Base-by-base conservation (phyloP, 2,329 filamentous ascomycete genomes). In the Microcera coccophila region DNA sequence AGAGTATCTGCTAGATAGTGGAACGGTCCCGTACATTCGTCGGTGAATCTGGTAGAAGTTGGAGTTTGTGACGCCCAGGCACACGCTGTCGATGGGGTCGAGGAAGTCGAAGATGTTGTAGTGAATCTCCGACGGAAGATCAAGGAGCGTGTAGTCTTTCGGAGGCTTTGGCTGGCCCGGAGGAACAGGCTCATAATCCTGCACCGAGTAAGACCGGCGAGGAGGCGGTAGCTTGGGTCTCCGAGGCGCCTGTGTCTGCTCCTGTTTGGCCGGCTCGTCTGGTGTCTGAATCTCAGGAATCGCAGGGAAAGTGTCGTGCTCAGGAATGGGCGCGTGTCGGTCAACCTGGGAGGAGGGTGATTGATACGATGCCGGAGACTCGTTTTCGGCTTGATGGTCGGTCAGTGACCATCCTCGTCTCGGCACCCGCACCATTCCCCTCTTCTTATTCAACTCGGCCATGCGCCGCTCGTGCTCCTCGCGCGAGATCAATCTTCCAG, bases 1-100 rank as follows among this genome's bases (percentile, higher is more conserved):
- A 5, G 69, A 60, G 35, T 81, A 79, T 12, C 79, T 73, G 36
- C 72, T 72, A 15, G 73, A 74, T 14, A 84, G 71, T 9, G 77
- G 67, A n/a, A 83, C 73, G 7, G 61, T 67, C 40, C 75, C 76
- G 59, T 80, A 73, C 62, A 80, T 69, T 41, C 71, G 72, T 19
- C 71, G 69, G 62, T 81, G 78, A 53, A 83, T 77, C 24, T 68
- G 64, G 61, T 84, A 83, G 50, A 81, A 73, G 58, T 75, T 70
- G 33, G 69, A 70, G 66, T 73, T 78, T 28, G 78, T 74, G 39
- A 84, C 70, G 12, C 78, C 80, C 29, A 84, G 66, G 57, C 79
- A 82, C 29, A 75, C 77, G 55, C 78, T 77, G 62, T 84, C 80
- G 49, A 84, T 81, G 37, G 77, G 76, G 62, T 84, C 80, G 44